These are phyloP conservation scores for Hymenoscyphus occultus DNA, from an alignment of 2,329 filamentous ascomycete species.

Conservation along the genomic window DNA sequence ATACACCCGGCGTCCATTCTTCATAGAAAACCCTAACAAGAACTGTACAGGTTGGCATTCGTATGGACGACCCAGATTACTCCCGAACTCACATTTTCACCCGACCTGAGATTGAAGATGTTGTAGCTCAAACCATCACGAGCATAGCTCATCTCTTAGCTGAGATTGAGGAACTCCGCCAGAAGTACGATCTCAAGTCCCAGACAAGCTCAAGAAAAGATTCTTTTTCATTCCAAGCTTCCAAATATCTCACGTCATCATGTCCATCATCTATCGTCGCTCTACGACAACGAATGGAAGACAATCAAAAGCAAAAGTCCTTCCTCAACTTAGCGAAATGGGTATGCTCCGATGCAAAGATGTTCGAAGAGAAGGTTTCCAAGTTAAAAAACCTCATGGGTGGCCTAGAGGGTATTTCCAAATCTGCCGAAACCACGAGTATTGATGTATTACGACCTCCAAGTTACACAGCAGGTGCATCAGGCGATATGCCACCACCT, in stretches of 20 bases:
- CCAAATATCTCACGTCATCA: constrained; percentile 5
- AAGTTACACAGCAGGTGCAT: constrained; percentile 2
- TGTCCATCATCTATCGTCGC: not conserved
- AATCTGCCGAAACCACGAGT: constrained; percentile 13
- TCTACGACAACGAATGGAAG: constrained; percentile 20
- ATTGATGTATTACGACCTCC: not conserved
- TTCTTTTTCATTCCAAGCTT: constrained; percentile 9
- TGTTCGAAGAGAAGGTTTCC: constrained; percentile 26
- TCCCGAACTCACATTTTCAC: constrained; percentile 18
- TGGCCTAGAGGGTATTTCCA: constrained; percentile 25
- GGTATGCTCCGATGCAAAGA: constrained; percentile 25
- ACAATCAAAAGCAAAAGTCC: constrained; percentile 27
- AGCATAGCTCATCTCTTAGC: constrained; percentile 22
- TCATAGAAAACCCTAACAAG: constrained; percentile 4
- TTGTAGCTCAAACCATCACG: constrained; percentile 23
- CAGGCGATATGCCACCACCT: constrained; percentile 21
- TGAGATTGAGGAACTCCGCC: constrained; percentile 26
- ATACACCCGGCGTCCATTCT: not conserved
- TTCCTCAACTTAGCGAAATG: constrained; percentile 26
- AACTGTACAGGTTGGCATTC: constrained; percentile 24
- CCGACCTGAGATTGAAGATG: constrained; percentile 21
- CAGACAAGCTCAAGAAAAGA: not conserved
- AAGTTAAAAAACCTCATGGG: constrained; percentile 26
- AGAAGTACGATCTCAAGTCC: constrained; percentile 24
- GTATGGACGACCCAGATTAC: constrained; percentile 15